Evolutionary conservation across 441 rosid genomes (phyloP), one percentile per base, ranked within the genome.

Genomic region (Pelargonium hybrid): DNA sequence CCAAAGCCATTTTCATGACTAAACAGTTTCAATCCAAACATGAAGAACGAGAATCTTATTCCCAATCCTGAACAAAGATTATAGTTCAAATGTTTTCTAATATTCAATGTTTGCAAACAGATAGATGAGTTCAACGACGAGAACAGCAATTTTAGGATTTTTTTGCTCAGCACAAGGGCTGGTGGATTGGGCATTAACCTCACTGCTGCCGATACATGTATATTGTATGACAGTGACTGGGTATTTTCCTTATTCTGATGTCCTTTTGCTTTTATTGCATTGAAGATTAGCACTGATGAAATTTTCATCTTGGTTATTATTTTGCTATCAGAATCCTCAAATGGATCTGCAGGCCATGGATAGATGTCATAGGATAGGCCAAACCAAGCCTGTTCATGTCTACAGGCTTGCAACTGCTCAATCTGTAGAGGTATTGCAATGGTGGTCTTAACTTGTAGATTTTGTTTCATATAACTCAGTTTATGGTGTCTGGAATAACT

Each of bases 311-410:
- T 48, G 69, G 52, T 72, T 66, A 68, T 61, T 57, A 25, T 14
- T 74, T 17, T 76, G 66, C 62, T 17, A 70, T 70, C 83, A 95
- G 99, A 95, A 95, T 71, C 99, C 99, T 50, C 98, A 95, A 84
- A 88, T 90, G 93, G 99, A 92, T 82, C 83, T 92, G 75, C 98
- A 95, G 84, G 99, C 99, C 73, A 95, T 95, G 99, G 99, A 95
- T 78, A 84, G 98, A 81, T 95, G 99, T 84, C 99, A 95, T 69
- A 87, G 99, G 79, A 92, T 95, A 52, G 98, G 99, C 31, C 98
- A 94, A 82, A 94, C 97, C 17, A 94, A 94, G 79, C 97, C 99
- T 64, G 99, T 94, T 80, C 98, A 94, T 82, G 98, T 94, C 75
- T 94, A 92, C 80, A 86, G 99, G 83, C 98, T 94, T 74, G 86